Conservation (phyloP, 2,329 filamentous ascomycete species). For the Pseudopyrenochaeta lycopersici region DNA sequence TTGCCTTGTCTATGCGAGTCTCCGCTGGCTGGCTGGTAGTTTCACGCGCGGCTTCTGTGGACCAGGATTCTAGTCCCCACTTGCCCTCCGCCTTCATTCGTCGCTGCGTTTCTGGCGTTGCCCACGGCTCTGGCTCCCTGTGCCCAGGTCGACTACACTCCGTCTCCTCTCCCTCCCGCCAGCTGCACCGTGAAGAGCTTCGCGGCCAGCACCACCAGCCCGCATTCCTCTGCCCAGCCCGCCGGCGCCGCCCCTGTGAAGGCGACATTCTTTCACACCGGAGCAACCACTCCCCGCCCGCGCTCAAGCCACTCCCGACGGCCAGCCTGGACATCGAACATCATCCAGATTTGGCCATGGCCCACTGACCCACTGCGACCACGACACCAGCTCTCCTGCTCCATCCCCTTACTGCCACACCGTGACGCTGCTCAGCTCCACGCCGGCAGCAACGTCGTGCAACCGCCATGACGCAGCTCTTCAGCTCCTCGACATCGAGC, state of each 20-base stretch:
- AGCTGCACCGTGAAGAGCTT: conserved; percentile 8
- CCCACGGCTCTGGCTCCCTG: conserved; percentile 27
- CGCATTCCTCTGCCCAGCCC: conserved; percentile 2
- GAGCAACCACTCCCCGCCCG: conserved; percentile 15
- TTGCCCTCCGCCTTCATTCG: conserved; percentile 31
- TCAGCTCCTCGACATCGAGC: conserved; percentile 49
- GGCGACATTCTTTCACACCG: conserved; percentile 38
- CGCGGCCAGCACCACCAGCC: conserved; percentile 2
- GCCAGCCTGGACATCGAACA: conserved; percentile 22
- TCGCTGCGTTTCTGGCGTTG: conserved; percentile 24
- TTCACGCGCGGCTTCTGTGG: conserved; percentile 8
- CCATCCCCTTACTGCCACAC: conserved; percentile 6
- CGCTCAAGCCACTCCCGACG: conserved; percentile 33
- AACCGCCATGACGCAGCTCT: conserved; percentile 53
- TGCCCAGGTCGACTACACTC: conserved; percentile 11
- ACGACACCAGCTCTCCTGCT: conserved; percentile 19
- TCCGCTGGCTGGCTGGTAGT: conserved; percentile 4
- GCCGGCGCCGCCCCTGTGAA: conserved; percentile 14
- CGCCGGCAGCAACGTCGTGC: conserved; percentile 5
- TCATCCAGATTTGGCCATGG: conserved; percentile 35
- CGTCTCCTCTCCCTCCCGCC: conserved; percentile 2
- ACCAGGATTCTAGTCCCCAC: conserved; percentile 18
- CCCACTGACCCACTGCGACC: conserved; percentile 42
- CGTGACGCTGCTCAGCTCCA: conserved; percentile 4
- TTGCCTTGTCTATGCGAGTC: background rate